Base-by-base conservation (phyloP, 2,329 filamentous ascomycete species). In the Trichocomaceae sp. region DNA sequence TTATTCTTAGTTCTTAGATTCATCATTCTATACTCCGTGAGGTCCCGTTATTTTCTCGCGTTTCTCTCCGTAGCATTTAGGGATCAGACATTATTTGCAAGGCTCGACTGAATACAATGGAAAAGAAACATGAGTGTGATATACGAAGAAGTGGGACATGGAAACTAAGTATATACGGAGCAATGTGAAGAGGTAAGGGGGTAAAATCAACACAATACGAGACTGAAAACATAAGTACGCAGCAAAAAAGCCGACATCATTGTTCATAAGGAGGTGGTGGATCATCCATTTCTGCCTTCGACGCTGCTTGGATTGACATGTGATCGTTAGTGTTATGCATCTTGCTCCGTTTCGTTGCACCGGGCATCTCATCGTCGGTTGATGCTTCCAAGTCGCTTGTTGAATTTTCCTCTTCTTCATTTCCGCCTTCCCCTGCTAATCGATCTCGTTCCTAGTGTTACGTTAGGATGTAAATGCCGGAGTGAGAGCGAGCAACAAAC, bases 231-330 rank as follows among this genome's bases (percentile, higher is more conserved):
- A 44, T n/a, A n/a, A n/a, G 20, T 7, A n/a, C 1, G 31, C 13
- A 33, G 29, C 10, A 53, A 13, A 37, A 19, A n/a, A 39, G 29
- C 3, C 31, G 17, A 22, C 6, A 42, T 37, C 47, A 53, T 9
- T 47, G 31, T 19, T 56, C 54, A 31, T 56, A 56, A 2, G 54
- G 54, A 26, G 54, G 54, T 2, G 54, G 54, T 7, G 54, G 54
- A 35, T 56, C 54, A 33, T 49, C 29, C 13, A 12, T 13, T 19
- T 56, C 49, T 17, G 23, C 33, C 20, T 29, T 35, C 20, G 23
- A 13, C 3, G 29, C 39, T 10, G 50, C 15, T 9, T n/a, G 19
- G 4, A 26, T 37, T 22, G 39, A 52, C n/a, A 23, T 46, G 15
- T 41, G 29, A 8, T 26, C 22, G 22, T 13, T n/a, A 5, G 2